These are phyloP conservation scores for Saprolegnia diclina DNA, from an alignment of 352 stramenopile genomes.

Conservation along the genomic window DNA sequence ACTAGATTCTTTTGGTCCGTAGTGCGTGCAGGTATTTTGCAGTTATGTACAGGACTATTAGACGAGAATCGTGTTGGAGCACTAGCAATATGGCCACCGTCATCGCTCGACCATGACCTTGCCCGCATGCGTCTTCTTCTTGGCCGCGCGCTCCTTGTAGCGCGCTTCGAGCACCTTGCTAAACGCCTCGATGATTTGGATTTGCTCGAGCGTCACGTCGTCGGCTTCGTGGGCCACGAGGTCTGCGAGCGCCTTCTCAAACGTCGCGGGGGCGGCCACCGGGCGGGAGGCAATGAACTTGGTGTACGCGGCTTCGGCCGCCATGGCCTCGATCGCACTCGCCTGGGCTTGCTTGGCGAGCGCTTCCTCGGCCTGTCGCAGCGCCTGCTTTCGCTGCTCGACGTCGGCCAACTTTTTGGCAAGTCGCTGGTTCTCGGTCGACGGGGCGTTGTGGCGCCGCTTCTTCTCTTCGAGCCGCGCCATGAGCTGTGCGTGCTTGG, in stretches of 20 bases:
- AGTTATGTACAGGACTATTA: too few species aligned
- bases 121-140: not conserved
- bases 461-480: not conserved
- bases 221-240: not conserved
- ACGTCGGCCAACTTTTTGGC: not conserved
- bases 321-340: not conserved
- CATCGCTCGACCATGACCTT: too few species aligned
- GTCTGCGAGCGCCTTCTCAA: slow-evolving; percentile 1
- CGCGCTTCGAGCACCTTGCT: not conserved
- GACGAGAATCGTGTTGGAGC: too few species aligned
- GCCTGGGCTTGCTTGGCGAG: not conserved
- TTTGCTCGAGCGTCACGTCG: slow-evolving; percentile 2
- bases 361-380: not conserved
- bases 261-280: not conserved
- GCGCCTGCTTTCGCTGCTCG: not conserved
- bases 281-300: not conserved
- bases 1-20: too few species aligned
- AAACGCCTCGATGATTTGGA: not conserved
- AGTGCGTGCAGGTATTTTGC: too few species aligned
- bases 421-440: not conserved
- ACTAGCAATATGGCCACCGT: too few species aligned
- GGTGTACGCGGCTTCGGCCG: not conserved
- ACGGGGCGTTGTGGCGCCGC: not conserved
- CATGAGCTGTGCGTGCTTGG: slow-evolving; percentile 3
- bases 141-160: not conserved